A percentile compares a stretch with the other conserved stretches of the same genome.
These are phyloP conservation scores for Hansenula sp. DNA, from an alignment of 1,139 yeast genomes.

Conservation along the genomic window DNA sequence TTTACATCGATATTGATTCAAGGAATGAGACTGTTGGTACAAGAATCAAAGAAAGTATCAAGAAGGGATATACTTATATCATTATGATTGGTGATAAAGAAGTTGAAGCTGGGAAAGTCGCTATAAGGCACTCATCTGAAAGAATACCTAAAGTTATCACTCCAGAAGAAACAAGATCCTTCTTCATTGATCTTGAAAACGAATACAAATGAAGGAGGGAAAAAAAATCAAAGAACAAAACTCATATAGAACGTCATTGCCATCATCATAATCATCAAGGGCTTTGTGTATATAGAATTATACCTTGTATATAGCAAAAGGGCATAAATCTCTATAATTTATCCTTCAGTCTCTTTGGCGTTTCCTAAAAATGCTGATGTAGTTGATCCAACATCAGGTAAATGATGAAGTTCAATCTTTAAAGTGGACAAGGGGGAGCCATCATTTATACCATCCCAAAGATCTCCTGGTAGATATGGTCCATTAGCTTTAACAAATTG, in stretches of 20 bases:
- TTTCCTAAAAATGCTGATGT: neutral
- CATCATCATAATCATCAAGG: too few species aligned
- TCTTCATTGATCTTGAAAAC: conserved; percentile 50
- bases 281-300: neutral
- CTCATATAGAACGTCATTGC: too few species aligned
- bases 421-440: conserved; percentile 19
- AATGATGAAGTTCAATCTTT: conserved; percentile 11
- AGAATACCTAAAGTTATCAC: conserved; percentile 44
- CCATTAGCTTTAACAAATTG: conserved; percentile 42
- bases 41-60: conserved; percentile 74
- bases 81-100: conserved; percentile 88
- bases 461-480: conserved; percentile 47
- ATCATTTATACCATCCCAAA: conserved; percentile 42
- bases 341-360: neutral
- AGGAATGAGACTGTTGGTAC: conserved; percentile 78
- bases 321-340: neutral
- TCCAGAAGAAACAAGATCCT: conserved; percentile 42
- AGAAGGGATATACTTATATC: conserved; percentile 75
- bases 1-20: conserved; percentile 71
- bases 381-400: conserved; percentile 9
- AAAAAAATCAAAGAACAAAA: too few species aligned
- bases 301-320: too few species aligned
- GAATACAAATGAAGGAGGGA: conserved; percentile 31
- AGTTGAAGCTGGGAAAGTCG: conserved; percentile 52
- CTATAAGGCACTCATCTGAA: conserved; percentile 62